Conservation (phyloP, 805 yeast species). For the Crinitomyces ghanaensis region DNA sequence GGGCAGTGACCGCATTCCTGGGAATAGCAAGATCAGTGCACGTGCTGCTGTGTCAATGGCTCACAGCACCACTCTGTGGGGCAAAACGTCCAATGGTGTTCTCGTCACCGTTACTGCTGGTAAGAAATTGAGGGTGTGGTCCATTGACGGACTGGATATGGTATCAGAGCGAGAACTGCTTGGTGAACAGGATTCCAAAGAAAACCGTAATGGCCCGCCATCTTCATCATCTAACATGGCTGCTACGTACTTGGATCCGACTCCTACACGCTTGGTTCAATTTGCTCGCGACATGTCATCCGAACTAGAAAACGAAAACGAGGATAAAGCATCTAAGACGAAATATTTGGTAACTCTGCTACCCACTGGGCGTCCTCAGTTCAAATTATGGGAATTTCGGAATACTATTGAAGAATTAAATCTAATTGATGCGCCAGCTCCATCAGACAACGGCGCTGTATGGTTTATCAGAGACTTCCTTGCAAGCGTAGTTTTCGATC, state of each 20-base stretch:
- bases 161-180: conserved; percentile 16
- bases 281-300: too few relatives aligned
- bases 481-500: too few relatives aligned
- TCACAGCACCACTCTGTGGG: too few relatives aligned
- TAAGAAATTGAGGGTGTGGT: conserved; percentile 51
- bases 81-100: conserved; percentile 19
- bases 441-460: conserved; percentile 26
- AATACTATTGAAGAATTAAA: conserved; percentile 11
- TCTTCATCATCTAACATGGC: conserved; percentile 1
- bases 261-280: conserved; percentile 24
- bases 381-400: conserved; percentile 30
- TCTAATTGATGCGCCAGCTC: conserved; percentile 24
- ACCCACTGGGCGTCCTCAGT: conserved; percentile 35
- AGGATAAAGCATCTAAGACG: neutral
- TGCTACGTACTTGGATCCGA: conserved; percentile 21
- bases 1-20: conserved; percentile 30
- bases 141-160: conserved; percentile 28
- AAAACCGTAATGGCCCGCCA: neutral
- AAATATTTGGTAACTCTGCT: conserved; percentile 27
- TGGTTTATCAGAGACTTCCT: conserved; percentile 45
- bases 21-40: conserved; percentile 32
- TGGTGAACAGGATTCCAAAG: conserved; percentile 2
- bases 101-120: conserved; percentile 44
- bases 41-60: conserved; percentile 29
- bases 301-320: too few relatives aligned